Evolutionary conservation across 805 yeast genomes (phyloP), one percentile per base, ranked within the genome.

Genomic region (Kodamaea leandrae): DNA sequence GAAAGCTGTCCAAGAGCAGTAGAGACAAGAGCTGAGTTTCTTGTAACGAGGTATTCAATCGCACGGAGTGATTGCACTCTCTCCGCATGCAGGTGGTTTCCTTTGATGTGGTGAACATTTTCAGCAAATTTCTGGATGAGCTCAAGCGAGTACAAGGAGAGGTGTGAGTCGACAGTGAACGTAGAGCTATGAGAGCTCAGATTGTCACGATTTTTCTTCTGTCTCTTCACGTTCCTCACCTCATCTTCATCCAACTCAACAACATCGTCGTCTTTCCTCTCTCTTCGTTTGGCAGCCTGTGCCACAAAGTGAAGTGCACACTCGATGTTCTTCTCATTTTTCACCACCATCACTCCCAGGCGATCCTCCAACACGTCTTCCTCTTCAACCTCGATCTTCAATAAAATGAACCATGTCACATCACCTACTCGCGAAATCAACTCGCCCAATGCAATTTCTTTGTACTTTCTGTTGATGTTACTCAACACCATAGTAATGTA

Each of bases 1-100:
- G 87, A 83, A 4, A 91, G 77, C 56, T 90, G 98, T 0, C 96
- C 95, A 25, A 85, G 61, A 0, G 87, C 86, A 27, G 68, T 58
- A 2, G 68, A 53, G 0, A 66, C 64, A 2, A 85, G 76, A 4
- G 78, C 74, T 21, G 85, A 76, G 12, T 80, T 69, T 18, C 71
- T 65, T 32, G 72, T 68, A 5, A 86, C 77, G 17, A 91, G 61
- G 43, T 83, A 77, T 27, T 82, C 77, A 21, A 91, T 75, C 1
- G 96, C 96, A 42, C 78, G 68, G 2, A 91, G 70, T 1, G 91
- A 82, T 26, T 78, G 74, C 1, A 82, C 66, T 54, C 86, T 88
- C 36, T 85, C 89, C 37, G 82, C 68, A 50, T 76, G 82, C 0
- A 95, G 86, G n/a, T 38, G 33, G 25, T 32, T 38, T 3, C 39